A percentile compares a stretch with the other conserved stretches of the same genome.
phyloP scores from a whole-genome alignment of 805 yeast genomes.

The Pichia phayaonensis region DNA sequence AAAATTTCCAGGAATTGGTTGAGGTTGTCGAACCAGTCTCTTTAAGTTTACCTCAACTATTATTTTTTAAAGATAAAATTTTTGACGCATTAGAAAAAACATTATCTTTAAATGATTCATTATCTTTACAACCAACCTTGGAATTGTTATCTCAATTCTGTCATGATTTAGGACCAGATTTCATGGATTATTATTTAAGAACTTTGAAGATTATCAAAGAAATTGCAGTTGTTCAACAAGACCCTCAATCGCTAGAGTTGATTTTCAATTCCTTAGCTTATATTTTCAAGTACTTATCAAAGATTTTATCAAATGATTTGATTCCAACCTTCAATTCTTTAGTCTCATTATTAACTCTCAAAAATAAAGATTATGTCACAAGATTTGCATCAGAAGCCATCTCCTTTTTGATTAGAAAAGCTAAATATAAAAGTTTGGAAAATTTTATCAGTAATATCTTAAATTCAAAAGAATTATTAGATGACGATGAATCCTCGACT shows the following conservation, averaged over 20 bases:
- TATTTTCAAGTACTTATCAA: constrained; percentile 78
- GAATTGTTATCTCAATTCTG: constrained; percentile 80
- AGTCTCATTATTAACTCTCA: constrained; percentile 54
- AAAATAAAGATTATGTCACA: constrained; percentile 54
- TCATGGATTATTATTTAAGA: constrained; percentile 52
- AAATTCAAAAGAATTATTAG: constrained; percentile 23
- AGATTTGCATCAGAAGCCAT: constrained; percentile 88
- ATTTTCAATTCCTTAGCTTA: constrained; percentile 80
- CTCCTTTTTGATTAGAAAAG: constrained; percentile 72
- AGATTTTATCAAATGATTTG: constrained; percentile 53
- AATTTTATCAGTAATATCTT: constrained; percentile 37
- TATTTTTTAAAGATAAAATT: constrained; percentile 61
- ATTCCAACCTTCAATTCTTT: constrained; percentile 61
- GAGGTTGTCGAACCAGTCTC: constrained; percentile 45
- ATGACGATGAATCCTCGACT: constrained; percentile 24
- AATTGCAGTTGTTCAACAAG: constrained; percentile 41
- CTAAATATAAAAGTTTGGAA: constrained; percentile 40
- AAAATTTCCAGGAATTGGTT: constrained; percentile 56
- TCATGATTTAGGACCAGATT: constrained; percentile 90
- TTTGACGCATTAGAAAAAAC: constrained; percentile 34
- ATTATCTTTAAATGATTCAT: constrained; percentile 51
- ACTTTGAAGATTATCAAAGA: constrained; percentile 45
- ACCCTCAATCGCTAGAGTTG: constrained; percentile 69
- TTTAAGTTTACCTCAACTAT: constrained; percentile 72
- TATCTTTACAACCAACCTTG: constrained; percentile 71